Percentiles rank a stretch among this genome's conserved stretches.
These are phyloP conservation scores for Ceratobasidium papillatum DNA, from an alignment of 1,284 basidiomycete species.

Conservation along the genomic window DNA sequence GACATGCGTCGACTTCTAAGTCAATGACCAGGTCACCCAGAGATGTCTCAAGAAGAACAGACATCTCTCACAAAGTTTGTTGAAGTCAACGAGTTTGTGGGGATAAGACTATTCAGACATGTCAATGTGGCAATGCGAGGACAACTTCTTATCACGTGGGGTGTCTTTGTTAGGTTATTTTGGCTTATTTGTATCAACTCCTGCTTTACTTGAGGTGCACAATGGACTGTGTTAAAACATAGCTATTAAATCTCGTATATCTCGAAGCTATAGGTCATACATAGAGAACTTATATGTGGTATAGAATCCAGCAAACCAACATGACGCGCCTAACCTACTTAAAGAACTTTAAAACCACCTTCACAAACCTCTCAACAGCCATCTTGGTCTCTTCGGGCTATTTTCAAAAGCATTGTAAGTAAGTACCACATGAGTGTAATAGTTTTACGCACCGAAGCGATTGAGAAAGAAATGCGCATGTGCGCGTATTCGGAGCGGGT, in stretches of 20 bases:
- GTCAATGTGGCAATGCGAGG: not conserved
- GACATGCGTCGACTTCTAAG: constrained; percentile 90
- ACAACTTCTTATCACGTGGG: constrained; percentile 3
- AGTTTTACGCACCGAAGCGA: constrained; percentile 57
- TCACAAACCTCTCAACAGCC: constrained; percentile 58
- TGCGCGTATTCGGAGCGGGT: constrained; percentile 56
- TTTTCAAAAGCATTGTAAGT: not conserved
- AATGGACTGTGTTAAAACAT: not conserved
- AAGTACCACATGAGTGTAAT: not conserved
- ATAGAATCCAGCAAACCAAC: not conserved
- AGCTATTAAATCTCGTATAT: not conserved
- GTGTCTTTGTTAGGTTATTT: too few species aligned
- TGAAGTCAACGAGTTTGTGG: constrained; percentile 1
- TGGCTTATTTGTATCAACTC: too few species aligned
- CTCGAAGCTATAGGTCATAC: too few species aligned
- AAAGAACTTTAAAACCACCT: constrained; percentile 48
- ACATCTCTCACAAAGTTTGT: constrained; percentile 64
- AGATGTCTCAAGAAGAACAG: constrained; percentile 94
- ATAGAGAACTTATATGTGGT: too few species aligned
- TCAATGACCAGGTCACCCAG: constrained; percentile 96
- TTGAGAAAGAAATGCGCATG: constrained; percentile 70
- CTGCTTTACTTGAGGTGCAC: not conserved
- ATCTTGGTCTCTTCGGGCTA: constrained; percentile 58
- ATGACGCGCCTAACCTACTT: not conserved
- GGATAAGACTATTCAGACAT: constrained; percentile 13